These are phyloP conservation scores for Simmondsia chinensis DNA, from an alignment of 148 eudicot genomes.

Conservation along the genomic window DNA sequence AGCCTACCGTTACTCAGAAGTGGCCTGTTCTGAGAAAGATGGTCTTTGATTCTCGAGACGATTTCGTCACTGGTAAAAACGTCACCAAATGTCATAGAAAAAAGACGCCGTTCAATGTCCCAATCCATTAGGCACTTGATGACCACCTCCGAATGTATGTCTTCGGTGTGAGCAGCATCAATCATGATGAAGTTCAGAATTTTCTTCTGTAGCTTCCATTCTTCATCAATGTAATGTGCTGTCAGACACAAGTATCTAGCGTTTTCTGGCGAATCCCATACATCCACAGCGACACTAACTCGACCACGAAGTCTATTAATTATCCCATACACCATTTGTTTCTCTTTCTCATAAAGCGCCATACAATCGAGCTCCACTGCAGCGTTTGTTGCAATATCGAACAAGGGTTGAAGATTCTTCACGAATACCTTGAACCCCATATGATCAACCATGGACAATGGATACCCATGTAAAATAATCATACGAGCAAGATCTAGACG, in stretches of 20 bases:
- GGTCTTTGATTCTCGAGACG: slow-evolving; percentile 56
- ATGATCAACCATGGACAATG: slow-evolving; percentile 86
- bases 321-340: slow-evolving; percentile 50
- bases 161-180: slow-evolving; percentile 70
- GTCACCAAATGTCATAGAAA: slow-evolving; percentile 84
- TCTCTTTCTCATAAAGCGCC: slow-evolving; percentile 65
- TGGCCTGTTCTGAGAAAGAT: slow-evolving; percentile 84
- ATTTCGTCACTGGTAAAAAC: slow-evolving; percentile 55
- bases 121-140: slow-evolving; percentile 84
- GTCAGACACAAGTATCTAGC: slow-evolving; percentile 69
- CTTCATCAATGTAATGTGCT: slow-evolving; percentile 71
- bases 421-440: slow-evolving; percentile 80
- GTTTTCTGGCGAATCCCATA: slow-evolving; percentile 78
- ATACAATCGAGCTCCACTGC: slow-evolving; percentile 66
- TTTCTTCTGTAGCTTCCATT: slow-evolving; percentile 82
- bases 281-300: slow-evolving; percentile 70
- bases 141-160: slow-evolving; percentile 69
- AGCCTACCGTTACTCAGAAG: slow-evolving; percentile 63
- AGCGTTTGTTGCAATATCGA: slow-evolving; percentile 52
- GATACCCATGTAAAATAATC: slow-evolving; percentile 95
- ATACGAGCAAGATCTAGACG: slow-evolving; percentile 80
- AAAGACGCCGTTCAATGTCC: slow-evolving; percentile 76
- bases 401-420: slow-evolving; percentile 85
- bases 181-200: slow-evolving; percentile 67
- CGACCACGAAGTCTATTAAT: slow-evolving; percentile 60